Percentiles rank a stretch among this genome's conserved stretches.
Evolutionary conservation across 176 grass and related monocot genomes (phyloP).

Genomic region (Triticum dicoccoides): DNA sequence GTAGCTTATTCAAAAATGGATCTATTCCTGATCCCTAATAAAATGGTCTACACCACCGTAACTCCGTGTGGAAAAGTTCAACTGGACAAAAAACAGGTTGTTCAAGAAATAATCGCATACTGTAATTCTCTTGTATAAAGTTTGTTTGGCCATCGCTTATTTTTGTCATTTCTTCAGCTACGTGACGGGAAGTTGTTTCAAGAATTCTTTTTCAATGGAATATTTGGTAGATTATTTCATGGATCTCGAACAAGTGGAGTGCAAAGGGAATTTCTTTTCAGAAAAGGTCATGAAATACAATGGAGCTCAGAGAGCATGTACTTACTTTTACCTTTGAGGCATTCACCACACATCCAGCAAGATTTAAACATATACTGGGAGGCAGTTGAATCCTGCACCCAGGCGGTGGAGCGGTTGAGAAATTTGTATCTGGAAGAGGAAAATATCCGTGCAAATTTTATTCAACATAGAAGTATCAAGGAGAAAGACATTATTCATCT

Average conservation of each 20-base stretch:
- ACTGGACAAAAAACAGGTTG: constrained; percentile 79
- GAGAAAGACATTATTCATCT: constrained; percentile 63
- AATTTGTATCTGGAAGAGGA: constrained; percentile 51
- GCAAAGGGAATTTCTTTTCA: constrained; percentile 73
- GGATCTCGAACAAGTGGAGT: constrained; percentile 49
- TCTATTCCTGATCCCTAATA: constrained; percentile 76
- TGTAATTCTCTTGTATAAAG: constrained; percentile 20
- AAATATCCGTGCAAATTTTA: constrained; percentile 15
- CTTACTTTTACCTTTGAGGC: constrained; percentile 76
- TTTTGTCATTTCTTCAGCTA: constrained; percentile 50
- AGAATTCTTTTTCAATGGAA: constrained; percentile 91
- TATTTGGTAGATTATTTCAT: constrained; percentile 82
- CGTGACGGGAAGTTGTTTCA: constrained; percentile 78
- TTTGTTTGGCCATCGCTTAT: constrained; percentile 22
- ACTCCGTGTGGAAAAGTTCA: constrained; percentile 67
- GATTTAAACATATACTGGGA: constrained; percentile 70
- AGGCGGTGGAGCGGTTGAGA: constrained; percentile 61
- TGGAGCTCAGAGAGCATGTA: constrained; percentile 78
- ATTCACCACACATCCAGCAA: constrained; percentile 27
- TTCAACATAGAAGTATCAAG: constrained; percentile 14
- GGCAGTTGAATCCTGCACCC: constrained; percentile 55
- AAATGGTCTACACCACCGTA: constrained; percentile 66
- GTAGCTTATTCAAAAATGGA: constrained; percentile 64
- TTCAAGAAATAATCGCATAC: constrained; percentile 26
- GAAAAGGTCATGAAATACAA: constrained; percentile 55